A percentile compares a stretch with the other conserved stretches of the same genome.
These are phyloP conservation scores for Dendryphion nanum DNA, from an alignment of 2,329 filamentous ascomycete genomes.

Conservation along the genomic window DNA sequence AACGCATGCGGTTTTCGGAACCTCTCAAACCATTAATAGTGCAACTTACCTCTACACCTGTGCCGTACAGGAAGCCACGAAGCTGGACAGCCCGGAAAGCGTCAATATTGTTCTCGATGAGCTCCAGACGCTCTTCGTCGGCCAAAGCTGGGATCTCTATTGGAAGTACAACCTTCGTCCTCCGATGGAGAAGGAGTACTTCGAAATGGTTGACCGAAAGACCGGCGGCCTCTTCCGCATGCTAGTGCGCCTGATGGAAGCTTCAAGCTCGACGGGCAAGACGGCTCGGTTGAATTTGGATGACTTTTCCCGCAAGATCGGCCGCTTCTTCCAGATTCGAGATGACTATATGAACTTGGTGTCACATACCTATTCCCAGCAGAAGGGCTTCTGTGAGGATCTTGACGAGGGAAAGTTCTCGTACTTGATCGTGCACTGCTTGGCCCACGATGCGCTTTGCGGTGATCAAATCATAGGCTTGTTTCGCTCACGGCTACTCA, in stretches of 20 bases:
- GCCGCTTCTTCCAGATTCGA: conserved; percentile 82
- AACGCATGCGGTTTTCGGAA: conserved; percentile 75
- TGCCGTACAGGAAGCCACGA: conserved; percentile 64
- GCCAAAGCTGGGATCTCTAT: conserved; percentile 1
- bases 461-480: no score
- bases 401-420: conserved; percentile 93
- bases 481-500: no score
- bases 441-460: no score
- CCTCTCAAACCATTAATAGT: conserved; percentile 79
- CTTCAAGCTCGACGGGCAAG: no score
- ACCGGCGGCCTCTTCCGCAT: conserved; percentile 80
- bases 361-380: conserved; percentile 61
- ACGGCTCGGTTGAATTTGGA: no score
- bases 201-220: conserved; percentile 44
- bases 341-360: conserved; percentile 86
- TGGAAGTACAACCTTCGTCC: neutral
- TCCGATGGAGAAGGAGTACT: conserved; percentile 1
- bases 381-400: conserved; percentile 91
- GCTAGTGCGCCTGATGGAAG: conserved; percentile 71
- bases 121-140: conserved; percentile 61
- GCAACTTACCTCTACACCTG: conserved; percentile 82
- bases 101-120: conserved; percentile 2
- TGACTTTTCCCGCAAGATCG: conserved; percentile 51
- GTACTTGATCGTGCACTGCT: conserved; percentile 79
- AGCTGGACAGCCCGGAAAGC: neutral